phyloP scores from a whole-genome alignment of 2,329 filamentous ascomycete species.

The Ophiostoma sp. region DNA sequence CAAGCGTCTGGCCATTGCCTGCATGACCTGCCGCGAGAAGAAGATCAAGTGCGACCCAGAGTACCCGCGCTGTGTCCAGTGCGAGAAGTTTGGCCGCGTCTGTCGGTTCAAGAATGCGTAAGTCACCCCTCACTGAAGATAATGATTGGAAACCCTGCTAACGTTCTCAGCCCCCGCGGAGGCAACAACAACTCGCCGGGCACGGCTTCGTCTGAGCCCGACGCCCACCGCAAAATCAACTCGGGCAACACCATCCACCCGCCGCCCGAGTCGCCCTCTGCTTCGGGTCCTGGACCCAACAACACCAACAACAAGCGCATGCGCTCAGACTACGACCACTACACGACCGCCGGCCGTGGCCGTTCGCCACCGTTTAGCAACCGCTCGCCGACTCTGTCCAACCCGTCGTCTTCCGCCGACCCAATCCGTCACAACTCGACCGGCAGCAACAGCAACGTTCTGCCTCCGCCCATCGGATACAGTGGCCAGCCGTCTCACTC shows the following conservation, averaged over 20 bases:
- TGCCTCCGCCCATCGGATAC: conserved; percentile 26
- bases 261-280: conserved; percentile 26
- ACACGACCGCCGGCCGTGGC: conserved; percentile 37
- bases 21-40: conserved; percentile 89
- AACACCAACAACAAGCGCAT: conserved; percentile 46
- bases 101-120: conserved; percentile 87
- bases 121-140: no score
- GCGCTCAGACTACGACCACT: conserved; percentile 50
- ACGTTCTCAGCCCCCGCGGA: conserved; percentile 51
- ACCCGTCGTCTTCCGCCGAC: neutral
- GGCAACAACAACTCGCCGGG: conserved; percentile 59
- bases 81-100: conserved; percentile 82
- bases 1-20: conserved; percentile 89
- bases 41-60: conserved; percentile 97
- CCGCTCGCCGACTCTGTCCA: conserved; percentile 31
- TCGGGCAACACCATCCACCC: conserved; percentile 35
- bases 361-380: conserved; percentile 35
- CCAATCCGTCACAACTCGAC: neutral
- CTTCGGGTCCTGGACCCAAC: neutral
- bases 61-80: conserved; percentile 83
- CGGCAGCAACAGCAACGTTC: conserved; percentile 18
- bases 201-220: conserved; percentile 52
- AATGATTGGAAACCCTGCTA: neutral
- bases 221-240: conserved; percentile 44
- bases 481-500: neutral